Evolutionary conservation across 164 flowering plant species (phyloP).

Genomic region (Nymphaea colorata): DNA sequence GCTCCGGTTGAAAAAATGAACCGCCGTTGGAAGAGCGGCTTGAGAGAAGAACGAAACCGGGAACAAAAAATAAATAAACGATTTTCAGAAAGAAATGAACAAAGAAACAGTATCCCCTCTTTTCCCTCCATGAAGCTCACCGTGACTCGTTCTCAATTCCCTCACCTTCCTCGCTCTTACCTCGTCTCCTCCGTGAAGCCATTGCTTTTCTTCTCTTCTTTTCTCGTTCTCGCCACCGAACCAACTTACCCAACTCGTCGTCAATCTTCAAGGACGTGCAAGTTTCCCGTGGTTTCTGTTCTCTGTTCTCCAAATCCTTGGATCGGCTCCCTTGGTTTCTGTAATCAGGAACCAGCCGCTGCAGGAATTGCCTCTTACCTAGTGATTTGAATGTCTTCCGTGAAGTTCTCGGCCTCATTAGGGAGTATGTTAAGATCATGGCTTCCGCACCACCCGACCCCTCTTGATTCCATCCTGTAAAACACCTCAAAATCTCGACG

Average conservation of each 20-base stretch:
- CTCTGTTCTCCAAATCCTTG: background rate
- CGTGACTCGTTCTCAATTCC: background rate
- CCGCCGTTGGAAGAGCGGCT: too few species aligned
- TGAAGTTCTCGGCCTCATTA: background rate
- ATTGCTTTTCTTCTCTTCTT: background rate
- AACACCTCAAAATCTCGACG: conserved; percentile 13
- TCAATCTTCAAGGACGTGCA: too few species aligned
- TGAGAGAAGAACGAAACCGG: background rate
- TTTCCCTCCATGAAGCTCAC: background rate
- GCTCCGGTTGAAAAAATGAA: too few species aligned
- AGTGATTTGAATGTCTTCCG: background rate
- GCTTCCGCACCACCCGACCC: conserved; percentile 33
- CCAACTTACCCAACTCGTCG: too few species aligned
- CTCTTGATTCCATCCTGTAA: conserved; percentile 32
- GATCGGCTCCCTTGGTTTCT: background rate
- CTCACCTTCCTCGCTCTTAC: background rate
- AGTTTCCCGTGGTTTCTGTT: too few species aligned
- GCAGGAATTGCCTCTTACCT: background rate
- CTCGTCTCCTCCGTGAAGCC: background rate
- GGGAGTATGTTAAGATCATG: conserved; percentile 29
- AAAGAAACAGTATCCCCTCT: background rate
- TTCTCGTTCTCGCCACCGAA: background rate
- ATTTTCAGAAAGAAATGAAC: too few species aligned
- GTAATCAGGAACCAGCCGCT: background rate
- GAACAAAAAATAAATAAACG: background rate